These are phyloP conservation scores for Corymbia calophylla DNA, from an alignment of 441 rosid species.

Conservation along the genomic window DNA sequence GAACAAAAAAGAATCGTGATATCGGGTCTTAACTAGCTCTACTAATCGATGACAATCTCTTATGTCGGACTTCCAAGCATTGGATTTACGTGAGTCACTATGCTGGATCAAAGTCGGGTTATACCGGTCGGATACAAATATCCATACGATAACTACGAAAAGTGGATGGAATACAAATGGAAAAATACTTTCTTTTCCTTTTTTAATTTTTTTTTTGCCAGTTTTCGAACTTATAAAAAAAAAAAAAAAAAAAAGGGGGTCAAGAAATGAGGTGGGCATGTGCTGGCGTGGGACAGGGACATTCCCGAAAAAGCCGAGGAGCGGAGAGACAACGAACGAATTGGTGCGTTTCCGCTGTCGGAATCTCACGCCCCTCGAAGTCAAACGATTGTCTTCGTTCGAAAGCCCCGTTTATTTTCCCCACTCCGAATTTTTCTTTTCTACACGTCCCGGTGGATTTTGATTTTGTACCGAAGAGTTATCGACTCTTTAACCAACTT, in stretches of 20 bases:
- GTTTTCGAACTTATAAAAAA: neutral
- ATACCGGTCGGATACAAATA: neutral
- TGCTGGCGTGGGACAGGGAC: neutral
- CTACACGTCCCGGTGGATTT: neutral
- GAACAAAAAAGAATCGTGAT: no score
- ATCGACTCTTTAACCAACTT: neutral
- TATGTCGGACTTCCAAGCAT: neutral
- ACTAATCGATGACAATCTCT: neutral
- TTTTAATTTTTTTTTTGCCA: neutral
- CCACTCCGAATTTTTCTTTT: neutral
- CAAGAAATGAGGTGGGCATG: neutral
- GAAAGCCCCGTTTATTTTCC: accelerated
- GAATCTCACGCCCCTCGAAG: neutral
- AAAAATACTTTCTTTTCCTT: neutral
- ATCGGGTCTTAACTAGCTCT: neutral
- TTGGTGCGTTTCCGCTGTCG: neutral
- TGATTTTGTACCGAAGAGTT: neutral
- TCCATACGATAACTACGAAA: neutral
- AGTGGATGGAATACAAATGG: neutral
- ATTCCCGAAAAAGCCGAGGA: neutral
- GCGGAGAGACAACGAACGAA: neutral
- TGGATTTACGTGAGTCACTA: accelerated
- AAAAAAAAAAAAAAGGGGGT: no score
- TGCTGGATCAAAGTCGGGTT: neutral
- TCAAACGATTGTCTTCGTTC: neutral